A percentile compares a stretch with the other conserved stretches of the same genome.
phyloP scores from a whole-genome alignment of 345 rosid genomes.

The Ailanthus altissimus region DNA sequence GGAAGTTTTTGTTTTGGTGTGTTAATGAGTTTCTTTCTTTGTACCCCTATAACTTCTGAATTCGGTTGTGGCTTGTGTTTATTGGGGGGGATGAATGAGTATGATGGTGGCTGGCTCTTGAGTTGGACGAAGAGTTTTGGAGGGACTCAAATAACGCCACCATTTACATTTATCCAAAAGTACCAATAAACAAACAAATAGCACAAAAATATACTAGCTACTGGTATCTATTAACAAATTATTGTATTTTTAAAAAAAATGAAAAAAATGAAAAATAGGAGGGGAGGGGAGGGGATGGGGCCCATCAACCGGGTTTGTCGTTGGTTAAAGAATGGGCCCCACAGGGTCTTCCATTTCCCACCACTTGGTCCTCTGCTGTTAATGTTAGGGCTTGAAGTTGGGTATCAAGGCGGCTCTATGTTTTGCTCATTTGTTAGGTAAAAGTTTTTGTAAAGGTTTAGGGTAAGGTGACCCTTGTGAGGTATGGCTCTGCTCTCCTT shows the following conservation, averaged over 20 bases:
- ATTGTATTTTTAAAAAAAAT: neutral
- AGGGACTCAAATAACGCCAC: constrained; percentile 25
- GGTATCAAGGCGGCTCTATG: constrained; percentile 27
- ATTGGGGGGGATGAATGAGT: constrained; percentile 18
- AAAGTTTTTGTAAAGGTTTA: too few species aligned
- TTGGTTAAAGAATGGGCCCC: constrained; percentile 22
- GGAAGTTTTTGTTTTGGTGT: neutral
- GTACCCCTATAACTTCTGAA: constrained; percentile 15
- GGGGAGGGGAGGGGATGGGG: constrained; percentile 1
- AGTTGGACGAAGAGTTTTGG: constrained; percentile 49
- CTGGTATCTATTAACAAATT: too few species aligned
- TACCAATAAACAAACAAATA: neutral
- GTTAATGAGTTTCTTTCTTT: neutral
- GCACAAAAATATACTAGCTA: neutral
- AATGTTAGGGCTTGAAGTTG: too few species aligned
- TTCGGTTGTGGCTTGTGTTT: constrained; percentile 21
- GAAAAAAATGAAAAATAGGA: neutral
- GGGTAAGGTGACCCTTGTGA: too few species aligned
- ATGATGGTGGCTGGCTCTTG: constrained; percentile 40
- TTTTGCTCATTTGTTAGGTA: too few species aligned
- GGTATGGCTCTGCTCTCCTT: too few species aligned
- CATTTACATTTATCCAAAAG: neutral
- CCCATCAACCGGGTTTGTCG: constrained; percentile 15
- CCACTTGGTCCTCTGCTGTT: constrained; percentile 13
- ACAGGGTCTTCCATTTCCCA: neutral